These are phyloP conservation scores for Trichoderma sp. DNA, from an alignment of 2,329 filamentous ascomycete species.

Conservation along the genomic window DNA sequence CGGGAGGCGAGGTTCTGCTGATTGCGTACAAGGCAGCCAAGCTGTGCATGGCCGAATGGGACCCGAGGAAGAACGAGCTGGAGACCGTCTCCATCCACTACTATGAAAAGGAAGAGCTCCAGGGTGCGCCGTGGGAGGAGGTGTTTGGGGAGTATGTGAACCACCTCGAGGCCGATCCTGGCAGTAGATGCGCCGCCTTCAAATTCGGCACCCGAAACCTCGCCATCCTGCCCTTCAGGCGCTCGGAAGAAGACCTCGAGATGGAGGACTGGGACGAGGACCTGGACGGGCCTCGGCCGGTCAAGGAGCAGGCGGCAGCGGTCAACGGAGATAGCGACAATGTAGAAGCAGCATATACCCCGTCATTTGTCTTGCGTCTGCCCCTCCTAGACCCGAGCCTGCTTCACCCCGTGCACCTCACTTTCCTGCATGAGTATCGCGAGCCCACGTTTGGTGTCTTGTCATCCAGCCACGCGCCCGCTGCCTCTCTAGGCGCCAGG, in stretches of 20 bases:
- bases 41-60: conserved; percentile 91
- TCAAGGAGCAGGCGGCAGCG: conserved; percentile 46
- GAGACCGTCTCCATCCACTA: conserved; percentile 94
- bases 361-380: conserved; percentile 91
- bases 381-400: conserved; percentile 85
- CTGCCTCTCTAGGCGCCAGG: conserved; percentile 77
- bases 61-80: conserved; percentile 75
- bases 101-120: conserved; percentile 92
- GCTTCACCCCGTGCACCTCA: conserved; percentile 85
- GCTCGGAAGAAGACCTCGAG: conserved; percentile 81
- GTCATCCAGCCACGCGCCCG: conserved; percentile 72
- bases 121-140: conserved; percentile 78
- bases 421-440: conserved; percentile 94
- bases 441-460: conserved; percentile 97
- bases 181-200: conserved; percentile 88
- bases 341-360: conserved; percentile 71
- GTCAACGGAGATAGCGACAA: conserved; percentile 43
- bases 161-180: conserved; percentile 84
- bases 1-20: conserved; percentile 80
- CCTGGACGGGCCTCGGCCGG: conserved; percentile 67
- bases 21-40: conserved; percentile 89
- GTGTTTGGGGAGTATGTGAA: conserved; percentile 75
- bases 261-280: conserved; percentile 91
- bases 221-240: conserved; percentile 90
- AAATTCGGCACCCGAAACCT: conserved; percentile 88